Evolutionary conservation across 75 land plant species (phyloP), one percentile per base, ranked within the genome.

Genomic region (Azolla pinnata): DNA sequence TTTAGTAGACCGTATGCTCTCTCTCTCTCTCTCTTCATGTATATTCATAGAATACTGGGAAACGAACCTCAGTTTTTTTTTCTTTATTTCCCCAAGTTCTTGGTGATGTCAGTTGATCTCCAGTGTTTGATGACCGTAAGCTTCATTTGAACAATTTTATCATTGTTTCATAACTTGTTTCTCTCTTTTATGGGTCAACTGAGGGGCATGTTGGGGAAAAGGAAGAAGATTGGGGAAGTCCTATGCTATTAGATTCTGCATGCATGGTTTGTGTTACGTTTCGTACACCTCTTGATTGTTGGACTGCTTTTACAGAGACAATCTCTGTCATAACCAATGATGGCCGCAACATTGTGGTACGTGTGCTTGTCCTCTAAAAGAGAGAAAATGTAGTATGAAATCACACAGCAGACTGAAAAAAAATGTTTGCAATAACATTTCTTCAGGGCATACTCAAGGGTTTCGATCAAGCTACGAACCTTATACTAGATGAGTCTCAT

Each of bases 291-390:
- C 7, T 40, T 16, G 27, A 2, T 46, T 23, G 3, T 46, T 44
- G 30, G 3, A 44, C 29, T 60, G 34, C 5, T 29, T 29, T 31
- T 64, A 57, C 83, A 90, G 97, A 86, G 60, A 63, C 63, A 38
- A 90, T 90, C 14, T 90, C 97, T 16, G 79, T 90, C 31, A 90
- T 90, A 24, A 90, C 97, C 28, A 90, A 90, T 63, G 97, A 90
- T 69, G 97, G 97, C 42, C 84, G 97, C 55, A 87, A 87, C 67
- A 90, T 90, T 52, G 97, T 90, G 87, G 97, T 90, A 67, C 59
- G 77, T 55, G 33, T 59, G 30, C 64, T 40, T 58, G 24, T 28
- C 9, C 21, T 0, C 2, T 20, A 57, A 18, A 14, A 33, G 14
- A 24, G 18, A 17, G 20, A 16, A n/a, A 17, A 4, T 26, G 59